Base-by-base conservation (phyloP, 169 alveolate species). In the Cryptosporidium viatorum region DNA sequence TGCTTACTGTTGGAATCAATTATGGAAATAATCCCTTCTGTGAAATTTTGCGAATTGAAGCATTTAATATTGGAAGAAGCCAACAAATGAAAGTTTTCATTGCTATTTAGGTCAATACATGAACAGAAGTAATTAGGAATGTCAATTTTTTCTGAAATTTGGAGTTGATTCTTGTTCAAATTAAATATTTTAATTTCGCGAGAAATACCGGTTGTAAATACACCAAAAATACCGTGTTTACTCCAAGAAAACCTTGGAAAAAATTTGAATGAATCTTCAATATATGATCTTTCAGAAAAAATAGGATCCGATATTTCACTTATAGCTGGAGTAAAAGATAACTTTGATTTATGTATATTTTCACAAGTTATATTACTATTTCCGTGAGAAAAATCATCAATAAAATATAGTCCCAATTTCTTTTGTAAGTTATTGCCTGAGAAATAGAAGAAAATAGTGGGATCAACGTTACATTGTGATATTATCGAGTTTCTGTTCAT, bases 391-490 rank as follows among this genome's bases (percentile, higher is more conserved):
- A 55, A 59, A 73, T 33, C 39, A 33, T 29, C 35, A 55, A 41
- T 23, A 2, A 37, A 52, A 73, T 73, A 73, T 31, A 73, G 10
- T 9, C 86, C 86, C 35, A 73, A 33, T 18, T n/a, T 73, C 10
- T 23, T 52, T 16, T 37, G 43, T 12, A 4, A 69, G 6, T 71
- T 43, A 8, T 26, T 41, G 7, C 35, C 67, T n/a, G 85, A 52
- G 31, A n/a, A 73, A 80, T 80, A 80, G 45, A 80, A 80, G 75
- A 80, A 80, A 26, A 50, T 16, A 41, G 41, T 43, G 60, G 73
- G 73, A 62, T 80, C 75, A 45, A 8, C 50, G 29, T 60, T 60
- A 8, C 80, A 80, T 59, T 80, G 89, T 21, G 37, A 60, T n/a
- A 80, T 16, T 41, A 65, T 0, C 14, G 75, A 62, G 16, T 59